These are phyloP conservation scores for Salix brachista DNA, from an alignment of 345 rosid species.

Conservation along the genomic window DNA sequence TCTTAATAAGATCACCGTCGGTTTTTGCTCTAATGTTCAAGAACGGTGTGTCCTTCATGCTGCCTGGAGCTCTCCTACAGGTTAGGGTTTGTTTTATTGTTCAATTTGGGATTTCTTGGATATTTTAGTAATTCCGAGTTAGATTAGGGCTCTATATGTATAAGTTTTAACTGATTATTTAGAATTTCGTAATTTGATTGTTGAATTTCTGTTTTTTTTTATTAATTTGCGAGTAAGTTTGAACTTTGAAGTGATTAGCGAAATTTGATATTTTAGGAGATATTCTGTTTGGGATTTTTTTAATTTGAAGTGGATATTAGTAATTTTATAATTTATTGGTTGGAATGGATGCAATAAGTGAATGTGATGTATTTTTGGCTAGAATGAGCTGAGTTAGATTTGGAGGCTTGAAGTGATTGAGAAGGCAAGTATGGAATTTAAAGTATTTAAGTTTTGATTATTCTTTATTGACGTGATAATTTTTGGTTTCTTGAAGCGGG, in stretches of 20 bases:
- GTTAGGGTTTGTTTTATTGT: slow-evolving; percentile 27
- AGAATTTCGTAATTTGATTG: neutral
- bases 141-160: neutral
- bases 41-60: slow-evolving; percentile 94
- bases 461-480: neutral
- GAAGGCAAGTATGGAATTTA: neutral
- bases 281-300: neutral
- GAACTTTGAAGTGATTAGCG: neutral
- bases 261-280: neutral
- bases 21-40: slow-evolving; percentile 90
- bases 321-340: neutral
- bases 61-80: slow-evolving; percentile 96
- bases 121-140: neutral
- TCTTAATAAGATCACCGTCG: slow-evolving; percentile 88
- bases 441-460: neutral
- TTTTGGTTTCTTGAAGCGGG: neutral
- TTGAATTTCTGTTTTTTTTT: neutral
- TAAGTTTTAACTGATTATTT: neutral
- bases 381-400: neutral
- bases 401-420: neutral
- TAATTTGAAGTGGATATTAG: neutral
- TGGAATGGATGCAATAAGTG: neutral
- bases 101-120: neutral
- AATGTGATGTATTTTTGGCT: neutral
- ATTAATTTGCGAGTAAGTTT: neutral